Percentiles rank a stretch among this genome's conserved stretches.
phyloP scores from a whole-genome alignment of 2,329 filamentous ascomycete genomes.

The Aspergillus thermomutatus region DNA sequence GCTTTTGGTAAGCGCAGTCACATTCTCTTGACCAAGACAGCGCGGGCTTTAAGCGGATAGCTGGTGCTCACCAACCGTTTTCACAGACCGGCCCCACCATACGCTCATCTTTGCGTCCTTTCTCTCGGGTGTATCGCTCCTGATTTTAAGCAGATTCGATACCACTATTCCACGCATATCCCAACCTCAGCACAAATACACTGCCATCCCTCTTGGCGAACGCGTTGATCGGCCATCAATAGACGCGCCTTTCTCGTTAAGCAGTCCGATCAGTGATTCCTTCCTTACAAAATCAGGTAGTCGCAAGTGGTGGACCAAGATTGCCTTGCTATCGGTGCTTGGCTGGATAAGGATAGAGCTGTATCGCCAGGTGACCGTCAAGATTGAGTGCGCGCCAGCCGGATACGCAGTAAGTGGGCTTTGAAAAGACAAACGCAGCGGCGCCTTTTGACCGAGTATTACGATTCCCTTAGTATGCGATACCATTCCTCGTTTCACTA shows the following conservation, averaged over 20 bases:
- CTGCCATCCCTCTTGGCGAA: conserved; percentile 27
- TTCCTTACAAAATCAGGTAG: conserved; percentile 4
- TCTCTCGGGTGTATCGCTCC: conserved; percentile 36
- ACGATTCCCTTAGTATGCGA: conserved; percentile 25
- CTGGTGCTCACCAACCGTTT: conserved; percentile 8
- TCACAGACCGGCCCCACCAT: conserved; percentile 46
- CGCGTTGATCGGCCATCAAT: conserved; percentile 21
- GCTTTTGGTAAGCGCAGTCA: conserved; percentile 34
- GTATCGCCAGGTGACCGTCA: conserved; percentile 38
- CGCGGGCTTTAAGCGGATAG: background rate
- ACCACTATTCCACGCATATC: conserved; percentile 20
- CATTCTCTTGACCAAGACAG: background rate
- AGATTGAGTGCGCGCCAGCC: conserved; percentile 42
- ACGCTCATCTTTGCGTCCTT: conserved; percentile 41
- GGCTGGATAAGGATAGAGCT: conserved; percentile 37
- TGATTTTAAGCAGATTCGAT: conserved; percentile 35
- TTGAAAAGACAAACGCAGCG: background rate
- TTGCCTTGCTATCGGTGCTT: conserved; percentile 19
- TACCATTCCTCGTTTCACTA: conserved; percentile 41
- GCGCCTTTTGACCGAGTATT: conserved; percentile 13
- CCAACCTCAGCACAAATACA: conserved; percentile 24
- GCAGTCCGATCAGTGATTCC: conserved; percentile 3
- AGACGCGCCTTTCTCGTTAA: conserved; percentile 8
- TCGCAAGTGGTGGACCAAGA: conserved; percentile 21
- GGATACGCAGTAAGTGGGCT: conserved; percentile 31